Evolutionary conservation across 176 grass and related monocot genomes (phyloP), one percentile per base, ranked within the genome.

Genomic region (Miscanthus lutarioriparius): DNA sequence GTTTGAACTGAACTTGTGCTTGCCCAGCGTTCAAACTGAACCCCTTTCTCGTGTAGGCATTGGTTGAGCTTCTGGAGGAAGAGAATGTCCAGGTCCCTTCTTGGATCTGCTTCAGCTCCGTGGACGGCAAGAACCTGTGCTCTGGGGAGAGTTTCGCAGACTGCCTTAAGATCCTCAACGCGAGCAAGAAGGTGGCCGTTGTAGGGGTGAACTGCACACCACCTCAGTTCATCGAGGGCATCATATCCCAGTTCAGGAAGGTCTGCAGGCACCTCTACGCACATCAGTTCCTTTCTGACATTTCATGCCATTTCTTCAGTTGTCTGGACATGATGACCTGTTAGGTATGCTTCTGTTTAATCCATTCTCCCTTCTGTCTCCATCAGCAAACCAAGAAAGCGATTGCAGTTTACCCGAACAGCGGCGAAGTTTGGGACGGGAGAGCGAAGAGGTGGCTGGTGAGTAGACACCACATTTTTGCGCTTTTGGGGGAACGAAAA

Each of bases 61-160:
- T 96, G 53, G 78, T 82, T 36, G 84, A 90, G 79, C 91, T 96
- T 39, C 89, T 96, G 40, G 84, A 96, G 54, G 91, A 96, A 64
- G 91, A 92, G 83, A 86, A 89, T 28, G 75, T 95, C 67, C 84
- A 93, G 72, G 81, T 93, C 10, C 94, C 94, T 27, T 96, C 91
- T 56, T 96, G 94, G 94, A 93, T 96, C 72, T 91, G 91, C 85
- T 96, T 96, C 89, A 93, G 91, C 72, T 96, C 91, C 1, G 82
- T 91, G 39, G 87, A 96, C 84, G 94, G 91, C 48, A 81, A 86
- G 14, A 77, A 90, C 43, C 83, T 87, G 37, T 85, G 91, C 54
- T 96, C 94, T 3, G 94, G 94, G 5, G 89, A 96, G 82, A 89
- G 75, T 12, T 96, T 93, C 19, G 81, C 64, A 47, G 91, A 91